These are phyloP conservation scores for Candida insectorum DNA, from an alignment of 805 yeast genomes.

Conservation along the genomic window DNA sequence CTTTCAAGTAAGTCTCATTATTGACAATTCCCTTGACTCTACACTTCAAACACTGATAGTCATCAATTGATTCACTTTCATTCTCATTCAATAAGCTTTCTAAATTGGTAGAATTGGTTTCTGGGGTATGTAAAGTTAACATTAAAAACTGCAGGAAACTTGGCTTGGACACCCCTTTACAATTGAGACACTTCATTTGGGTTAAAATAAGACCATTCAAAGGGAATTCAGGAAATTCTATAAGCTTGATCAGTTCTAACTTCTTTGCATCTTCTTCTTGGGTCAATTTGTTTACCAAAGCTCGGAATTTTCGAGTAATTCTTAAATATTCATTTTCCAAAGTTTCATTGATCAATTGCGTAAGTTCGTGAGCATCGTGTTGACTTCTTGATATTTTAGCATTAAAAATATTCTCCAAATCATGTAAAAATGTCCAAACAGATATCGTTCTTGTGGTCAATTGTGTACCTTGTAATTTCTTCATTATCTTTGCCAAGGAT, in stretches of 20 bases:
- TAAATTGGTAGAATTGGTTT: slow-evolving; percentile 41
- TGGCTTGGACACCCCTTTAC: slow-evolving; percentile 60
- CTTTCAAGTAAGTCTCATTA: slow-evolving; percentile 24
- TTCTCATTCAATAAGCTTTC: slow-evolving; percentile 52
- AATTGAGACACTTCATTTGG: slow-evolving; percentile 65
- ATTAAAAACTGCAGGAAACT: slow-evolving; percentile 62
- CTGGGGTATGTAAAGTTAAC: slow-evolving; percentile 74
- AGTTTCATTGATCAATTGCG: slow-evolving; percentile 77
- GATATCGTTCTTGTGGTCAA: slow-evolving; percentile 52
- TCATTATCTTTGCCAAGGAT: slow-evolving; percentile 50
- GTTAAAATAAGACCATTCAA: slow-evolving; percentile 66
- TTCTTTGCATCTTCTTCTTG: slow-evolving; percentile 1
- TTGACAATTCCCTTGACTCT: slow-evolving; percentile 34
- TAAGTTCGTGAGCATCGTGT: slow-evolving; percentile 93
- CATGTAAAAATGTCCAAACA: slow-evolving; percentile 76
- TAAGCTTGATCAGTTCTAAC: slow-evolving; percentile 10
- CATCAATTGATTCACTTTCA: slow-evolving; percentile 68
- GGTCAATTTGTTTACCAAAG: slow-evolving; percentile 13
- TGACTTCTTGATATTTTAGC: slow-evolving; percentile 73
- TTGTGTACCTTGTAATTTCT: slow-evolving; percentile 62
- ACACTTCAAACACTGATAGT: slow-evolving; percentile 78
- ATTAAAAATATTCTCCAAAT: slow-evolving; percentile 67
- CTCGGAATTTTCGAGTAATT: slow-evolving; percentile 31
- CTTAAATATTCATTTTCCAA: slow-evolving; percentile 60
- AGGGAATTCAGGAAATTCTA: slow-evolving; percentile 62